Evolutionary conservation across 2,329 filamentous ascomycete genomes (phyloP), one percentile per base, ranked within the genome.

Genomic region (Pseudopithomyces maydicus): DNA sequence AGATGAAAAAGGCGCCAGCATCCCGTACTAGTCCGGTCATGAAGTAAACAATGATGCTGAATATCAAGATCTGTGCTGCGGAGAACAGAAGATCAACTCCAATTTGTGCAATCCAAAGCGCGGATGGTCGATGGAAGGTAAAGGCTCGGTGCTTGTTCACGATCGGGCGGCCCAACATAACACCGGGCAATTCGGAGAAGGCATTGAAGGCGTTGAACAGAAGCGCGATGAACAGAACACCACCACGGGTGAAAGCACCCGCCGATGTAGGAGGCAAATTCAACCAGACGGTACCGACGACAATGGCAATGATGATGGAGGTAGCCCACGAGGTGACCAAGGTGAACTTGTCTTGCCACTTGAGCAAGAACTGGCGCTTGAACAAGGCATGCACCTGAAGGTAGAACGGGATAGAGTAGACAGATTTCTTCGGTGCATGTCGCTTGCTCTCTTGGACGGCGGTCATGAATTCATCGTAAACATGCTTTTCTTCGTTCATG

Each of bases 191-290:
- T 73, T 96, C 91, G 0, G 88, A 85, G 70, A 95, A 93, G 22
- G 91, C 90, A 69, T 92, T 88, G 75, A 96, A 94, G n/a, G 90
- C 89, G 73, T 94, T 94, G 82, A 94, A 94, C 4, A 96, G 78
- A 1, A 96, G 83, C 20, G 89, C 81, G 52, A 92, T 86, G 77
- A 96, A 96, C 49, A 96, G 80, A 1, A 94, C 84, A 79, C 91
- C 91, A 61, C 91, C 91, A 72, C 91, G 87, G 64, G 88, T 90
- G 76, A 95, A 96, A 2, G 90, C 90, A 38, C 88, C 90, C 32
- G 85, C 85, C 1, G 79, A 82, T 0, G 82, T 85, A 50, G 85
- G 75, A 1, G 86, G 86, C 33, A 91, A 83, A 35, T 91, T 80
- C 56, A 92, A 82, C 80, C 89, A 96, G 3, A 95, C 86, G 0